phyloP scores from a whole-genome alignment of 2,329 filamentous ascomycete species.

The Rachicladosporium sp. region DNA sequence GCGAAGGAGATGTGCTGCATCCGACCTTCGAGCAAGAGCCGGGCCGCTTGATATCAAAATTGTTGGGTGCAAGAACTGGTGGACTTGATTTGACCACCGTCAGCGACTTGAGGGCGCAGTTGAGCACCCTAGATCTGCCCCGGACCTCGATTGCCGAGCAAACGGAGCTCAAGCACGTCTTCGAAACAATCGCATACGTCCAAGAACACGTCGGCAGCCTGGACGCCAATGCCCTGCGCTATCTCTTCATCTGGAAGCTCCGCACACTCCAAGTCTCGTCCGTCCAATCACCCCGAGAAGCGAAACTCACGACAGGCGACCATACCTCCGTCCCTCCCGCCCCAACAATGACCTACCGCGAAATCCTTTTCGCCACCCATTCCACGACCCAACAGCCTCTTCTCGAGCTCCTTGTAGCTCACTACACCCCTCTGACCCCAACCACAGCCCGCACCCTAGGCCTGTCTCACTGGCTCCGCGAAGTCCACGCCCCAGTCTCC shows the following conservation, averaged over 20 bases:
- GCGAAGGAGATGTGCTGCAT: conserved; percentile 68
- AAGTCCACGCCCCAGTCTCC: conserved; percentile 45
- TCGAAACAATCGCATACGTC: conserved; percentile 16
- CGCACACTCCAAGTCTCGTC: conserved; percentile 7
- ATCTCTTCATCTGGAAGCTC: conserved; percentile 21
- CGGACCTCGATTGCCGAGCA: conserved; percentile 15
- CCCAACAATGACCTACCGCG: conserved; percentile 49
- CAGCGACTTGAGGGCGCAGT: conserved; percentile 16
- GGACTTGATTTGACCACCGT: conserved; percentile 9
- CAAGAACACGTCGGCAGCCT: conserved; percentile 15
- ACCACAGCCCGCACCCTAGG: conserved; percentile 74
- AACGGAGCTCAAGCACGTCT: conserved; percentile 12
- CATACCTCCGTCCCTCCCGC: conserved; percentile 5
- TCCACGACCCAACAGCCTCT: conserved; percentile 82
- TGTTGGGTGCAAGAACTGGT: too few relatives aligned
- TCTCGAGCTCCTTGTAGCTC: conserved; percentile 58
- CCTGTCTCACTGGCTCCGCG: conserved; percentile 88
- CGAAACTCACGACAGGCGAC: conserved; percentile 5
- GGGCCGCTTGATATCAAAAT: conserved; percentile 34
- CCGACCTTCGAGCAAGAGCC: conserved; percentile 47
- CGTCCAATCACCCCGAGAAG: background rate
- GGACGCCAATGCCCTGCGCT: conserved; percentile 18
- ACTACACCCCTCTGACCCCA: conserved; percentile 74
- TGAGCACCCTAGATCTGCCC: conserved; percentile 39
- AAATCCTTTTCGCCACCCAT: conserved; percentile 78